Conservation (phyloP, 768 basidiomycete species). For the Termitomyces titanicus region DNA sequence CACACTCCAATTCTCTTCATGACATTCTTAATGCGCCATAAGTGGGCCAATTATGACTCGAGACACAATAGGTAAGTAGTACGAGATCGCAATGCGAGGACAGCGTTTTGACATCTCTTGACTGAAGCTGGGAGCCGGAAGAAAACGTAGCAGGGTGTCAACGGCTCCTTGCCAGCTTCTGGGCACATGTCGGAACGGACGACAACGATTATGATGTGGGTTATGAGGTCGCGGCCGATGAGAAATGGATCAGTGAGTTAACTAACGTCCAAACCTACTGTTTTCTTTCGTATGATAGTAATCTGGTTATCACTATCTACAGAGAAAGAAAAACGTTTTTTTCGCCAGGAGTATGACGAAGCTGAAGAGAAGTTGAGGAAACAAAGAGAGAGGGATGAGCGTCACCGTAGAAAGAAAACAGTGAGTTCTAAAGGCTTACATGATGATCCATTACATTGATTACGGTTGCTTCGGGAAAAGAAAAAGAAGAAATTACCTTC, state of each 20-base stretch:
- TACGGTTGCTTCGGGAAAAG: neutral
- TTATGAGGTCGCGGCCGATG: conserved; percentile 35
- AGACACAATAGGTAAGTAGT: conserved; percentile 49
- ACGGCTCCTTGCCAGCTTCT: conserved; percentile 61
- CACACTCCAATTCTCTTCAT: neutral
- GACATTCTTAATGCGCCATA: conserved; percentile 4
- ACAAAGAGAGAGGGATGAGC: conserved; percentile 17
- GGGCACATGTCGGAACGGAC: conserved; percentile 56
- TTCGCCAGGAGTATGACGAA: conserved; percentile 27
- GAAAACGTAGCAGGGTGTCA: conserved; percentile 55
- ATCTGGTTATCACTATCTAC: neutral
- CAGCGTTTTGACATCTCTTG: neutral
- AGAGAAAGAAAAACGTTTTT: conserved; percentile 37
- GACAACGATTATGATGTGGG: conserved; percentile 51
- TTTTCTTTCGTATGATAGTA: neutral
- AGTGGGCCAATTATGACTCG: conserved; percentile 69
- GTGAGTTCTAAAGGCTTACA: neutral
- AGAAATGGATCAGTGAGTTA: conserved; percentile 57
- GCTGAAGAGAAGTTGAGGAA: conserved; percentile 16
- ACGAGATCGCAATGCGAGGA: neutral
- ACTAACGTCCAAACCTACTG: conserved; percentile 4
- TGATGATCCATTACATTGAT: neutral
- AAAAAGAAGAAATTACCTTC: conserved; percentile 1
- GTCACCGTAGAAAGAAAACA: conserved; percentile 14
- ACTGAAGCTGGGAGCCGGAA: conserved; percentile 64